Conservation (phyloP, 108 stramenopile species). For the Nitzschia palea region DNA sequence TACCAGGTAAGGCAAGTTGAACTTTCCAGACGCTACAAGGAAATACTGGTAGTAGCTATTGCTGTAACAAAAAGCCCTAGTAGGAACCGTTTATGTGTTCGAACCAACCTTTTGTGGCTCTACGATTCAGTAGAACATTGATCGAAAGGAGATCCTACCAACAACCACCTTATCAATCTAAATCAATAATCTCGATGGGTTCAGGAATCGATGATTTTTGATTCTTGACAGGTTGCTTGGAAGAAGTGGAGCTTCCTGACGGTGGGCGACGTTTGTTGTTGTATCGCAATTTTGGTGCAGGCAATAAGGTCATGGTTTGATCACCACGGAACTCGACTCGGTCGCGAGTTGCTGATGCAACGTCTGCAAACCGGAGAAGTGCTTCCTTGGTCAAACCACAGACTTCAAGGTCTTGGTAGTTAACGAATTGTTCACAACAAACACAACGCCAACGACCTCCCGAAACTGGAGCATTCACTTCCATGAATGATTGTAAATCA, state of each 20-base stretch:
- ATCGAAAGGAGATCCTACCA: no score
- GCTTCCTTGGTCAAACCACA: slow-evolving; percentile 34
- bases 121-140: no score
- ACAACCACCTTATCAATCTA: no score
- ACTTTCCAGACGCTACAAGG: no score
- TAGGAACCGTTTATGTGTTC: no score
- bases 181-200: slow-evolving; percentile 7
- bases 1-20: no score
- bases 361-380: slow-evolving; percentile 17
- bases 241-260: neutral
- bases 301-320: neutral
- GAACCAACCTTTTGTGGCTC: no score
- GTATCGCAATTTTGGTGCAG: slow-evolving; percentile 3
- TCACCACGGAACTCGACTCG: slow-evolving; percentile 33
- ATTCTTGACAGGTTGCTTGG: neutral
- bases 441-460: slow-evolving; percentile 80
- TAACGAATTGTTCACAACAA: slow-evolving; percentile 36
- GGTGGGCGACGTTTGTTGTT: neutral
- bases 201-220: neutral
- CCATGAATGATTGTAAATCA: slow-evolving; percentile 64
- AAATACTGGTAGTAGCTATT: no score
- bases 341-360: slow-evolving; percentile 8
- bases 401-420: slow-evolving; percentile 26
- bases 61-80: no score
- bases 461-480: slow-evolving; percentile 42